Base-by-base conservation (phyloP, 768 basidiomycete genomes). In the Suillus placidus region DNA sequence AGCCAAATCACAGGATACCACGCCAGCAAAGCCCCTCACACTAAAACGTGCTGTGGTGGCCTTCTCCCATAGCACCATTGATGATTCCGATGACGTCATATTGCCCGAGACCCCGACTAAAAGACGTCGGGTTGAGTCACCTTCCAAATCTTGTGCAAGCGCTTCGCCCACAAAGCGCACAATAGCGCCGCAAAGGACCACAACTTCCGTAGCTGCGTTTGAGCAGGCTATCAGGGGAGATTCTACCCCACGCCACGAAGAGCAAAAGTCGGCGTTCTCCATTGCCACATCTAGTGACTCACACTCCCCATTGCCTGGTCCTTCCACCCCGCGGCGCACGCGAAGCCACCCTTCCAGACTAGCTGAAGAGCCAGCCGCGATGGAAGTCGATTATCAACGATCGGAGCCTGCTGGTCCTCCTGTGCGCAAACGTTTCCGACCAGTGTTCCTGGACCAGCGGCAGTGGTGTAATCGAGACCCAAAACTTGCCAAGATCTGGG, bases 401-500 rank as follows among this genome's bases (percentile, higher is more conserved):
- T 57, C 37, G 12, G 61, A 70, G 55, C 4, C 61, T 66, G 2
- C 60, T 9, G 71, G 66, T 10, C 70, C 40, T 6, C 40, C 26
- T 23, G 63, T 70, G n/a, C 74, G 73, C 37, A 78, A 80, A 7
- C 81, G 84, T 9, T 85, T 84, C 68, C 77, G 82, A 12, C 81
- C 84, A 9, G 77, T 85, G 16, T 86, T 85, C 72, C 74, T 80
- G 3, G 84, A 84, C 67, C 80, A 81, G n/a, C 70, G 78, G 60
- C 83, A 85, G 55, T 86, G 85, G 85, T 76, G 72, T 32, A 73
- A 73, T 35, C 70, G 72, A 38, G 85, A 85, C 68, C 82, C 77
- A 40, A 78, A 73, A 60, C 70, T 69, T n/a, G 71, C 71, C 40
- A 66, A 60, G n/a, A 69, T 75, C 51, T 76, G 76, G 76, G 67